Evolutionary conservation across 2,329 filamentous ascomycete genomes (phyloP).

Genomic region (Colletotrichum horii): DNA sequence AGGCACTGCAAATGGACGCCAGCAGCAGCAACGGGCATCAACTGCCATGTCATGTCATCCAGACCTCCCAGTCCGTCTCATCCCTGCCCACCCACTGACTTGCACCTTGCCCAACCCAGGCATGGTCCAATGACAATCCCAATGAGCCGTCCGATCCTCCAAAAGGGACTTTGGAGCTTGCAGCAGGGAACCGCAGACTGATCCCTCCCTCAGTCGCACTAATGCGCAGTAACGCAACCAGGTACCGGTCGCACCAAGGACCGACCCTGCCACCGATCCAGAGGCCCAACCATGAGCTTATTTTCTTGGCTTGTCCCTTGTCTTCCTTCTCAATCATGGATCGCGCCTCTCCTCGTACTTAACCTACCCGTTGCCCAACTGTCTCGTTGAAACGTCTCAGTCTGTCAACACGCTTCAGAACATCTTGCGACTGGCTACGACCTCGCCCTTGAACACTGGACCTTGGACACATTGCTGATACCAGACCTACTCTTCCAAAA

Average conservation of each 20-base stretch:
- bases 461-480: neutral
- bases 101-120: neutral
- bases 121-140: neutral
- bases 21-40: neutral
- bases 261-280: neutral
- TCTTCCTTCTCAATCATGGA: neutral
- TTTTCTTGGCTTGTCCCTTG: neutral
- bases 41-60: neutral
- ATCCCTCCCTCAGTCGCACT: neutral
- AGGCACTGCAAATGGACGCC: neutral
- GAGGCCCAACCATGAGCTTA: neutral
- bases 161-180: neutral
- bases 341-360: neutral
- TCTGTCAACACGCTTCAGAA: neutral
- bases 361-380: neutral
- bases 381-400: neutral
- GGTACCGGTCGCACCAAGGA: neutral
- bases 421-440: neutral
- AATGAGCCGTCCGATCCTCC: conserved; percentile 15
- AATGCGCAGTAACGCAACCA: neutral
- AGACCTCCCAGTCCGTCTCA: neutral
- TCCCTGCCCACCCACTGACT: neutral
- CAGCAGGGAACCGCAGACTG: neutral
- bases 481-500: neutral
- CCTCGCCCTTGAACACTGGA: neutral